Evolutionary conservation across 2,329 filamentous ascomycete species (phyloP).

Genomic region (Aspergillus fructus): DNA sequence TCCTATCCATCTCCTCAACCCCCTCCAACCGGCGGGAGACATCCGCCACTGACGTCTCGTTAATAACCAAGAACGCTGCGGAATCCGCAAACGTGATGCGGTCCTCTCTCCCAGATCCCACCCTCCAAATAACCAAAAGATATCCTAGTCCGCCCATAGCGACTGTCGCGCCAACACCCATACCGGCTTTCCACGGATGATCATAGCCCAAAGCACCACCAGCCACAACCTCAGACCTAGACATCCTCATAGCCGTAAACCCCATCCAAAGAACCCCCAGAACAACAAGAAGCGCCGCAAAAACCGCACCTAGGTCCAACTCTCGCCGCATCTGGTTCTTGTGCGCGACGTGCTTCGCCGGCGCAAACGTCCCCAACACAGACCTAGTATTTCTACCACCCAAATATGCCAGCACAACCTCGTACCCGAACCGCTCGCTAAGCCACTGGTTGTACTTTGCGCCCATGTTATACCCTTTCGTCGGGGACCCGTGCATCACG

Average conservation of each 20-base stretch:
- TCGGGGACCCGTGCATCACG: constrained; percentile 59
- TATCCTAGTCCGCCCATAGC: not conserved
- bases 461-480: constrained; percentile 64
- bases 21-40: constrained; percentile 58
- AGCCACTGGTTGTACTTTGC: constrained; percentile 64
- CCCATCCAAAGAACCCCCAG: not conserved
- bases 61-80: constrained; percentile 68
- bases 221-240: not conserved
- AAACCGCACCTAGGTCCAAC: not conserved
- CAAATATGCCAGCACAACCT: constrained; percentile 63
- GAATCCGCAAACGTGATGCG: constrained; percentile 34
- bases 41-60: constrained; percentile 66
- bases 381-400: constrained; percentile 56
- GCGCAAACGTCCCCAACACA: constrained; percentile 63
- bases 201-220: not conserved
- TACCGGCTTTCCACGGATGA: not conserved
- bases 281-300: not conserved
- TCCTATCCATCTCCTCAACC: constrained; percentile 58
- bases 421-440: constrained; percentile 63
- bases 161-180: not conserved
- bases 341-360: constrained; percentile 35
- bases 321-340: not conserved
- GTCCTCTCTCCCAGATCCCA: constrained; percentile 17
- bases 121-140: not conserved
- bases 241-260: not conserved